Percentiles rank a stretch among this genome's conserved stretches.
Conservation (phyloP, 140 eudicot genomes). For the Erigeron philadelphicus region DNA sequence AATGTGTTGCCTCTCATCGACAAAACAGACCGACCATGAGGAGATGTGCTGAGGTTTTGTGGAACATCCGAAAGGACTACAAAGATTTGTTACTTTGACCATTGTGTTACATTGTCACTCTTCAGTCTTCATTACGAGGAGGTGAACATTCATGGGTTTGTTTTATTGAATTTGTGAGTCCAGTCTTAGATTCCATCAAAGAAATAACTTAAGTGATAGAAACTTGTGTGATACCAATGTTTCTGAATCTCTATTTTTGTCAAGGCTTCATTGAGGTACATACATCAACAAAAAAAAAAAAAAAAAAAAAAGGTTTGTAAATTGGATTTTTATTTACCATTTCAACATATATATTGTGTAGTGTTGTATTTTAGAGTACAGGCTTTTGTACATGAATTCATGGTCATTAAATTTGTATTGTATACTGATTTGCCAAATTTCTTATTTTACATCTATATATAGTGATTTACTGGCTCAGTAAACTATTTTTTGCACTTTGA, state of each 20-base stretch:
- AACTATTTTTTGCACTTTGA: no score
- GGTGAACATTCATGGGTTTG: neutral
- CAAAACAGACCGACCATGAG: slow-evolving; percentile 65
- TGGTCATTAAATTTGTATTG: no score
- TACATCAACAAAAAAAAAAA: neutral
- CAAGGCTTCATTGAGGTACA: slow-evolving; percentile 25
- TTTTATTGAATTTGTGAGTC: neutral
- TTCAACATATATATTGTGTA: no score
- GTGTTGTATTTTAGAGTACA: no score
- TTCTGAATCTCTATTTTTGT: slow-evolving; percentile 1
- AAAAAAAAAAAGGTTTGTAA: neutral
- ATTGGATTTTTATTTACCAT: no score
- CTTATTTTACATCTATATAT: no score
- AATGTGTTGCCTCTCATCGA: slow-evolving; percentile 68
- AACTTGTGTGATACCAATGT: neutral
- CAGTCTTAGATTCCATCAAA: neutral
- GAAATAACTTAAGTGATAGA: no score
- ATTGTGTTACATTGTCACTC: slow-evolving; percentile 14
- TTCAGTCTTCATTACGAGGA: slow-evolving; percentile 17
- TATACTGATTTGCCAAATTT: no score
- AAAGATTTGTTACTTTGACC: slow-evolving; percentile 35
- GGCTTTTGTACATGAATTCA: no score
- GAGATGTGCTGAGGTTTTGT: slow-evolving; percentile 76
- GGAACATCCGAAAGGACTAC: slow-evolving; percentile 87
- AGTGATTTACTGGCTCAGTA: no score